A percentile compares a stretch with the other conserved stretches of the same genome.
These are phyloP conservation scores for Rhizopogon parksii DNA, from an alignment of 1,284 basidiomycete genomes.

Conservation along the genomic window DNA sequence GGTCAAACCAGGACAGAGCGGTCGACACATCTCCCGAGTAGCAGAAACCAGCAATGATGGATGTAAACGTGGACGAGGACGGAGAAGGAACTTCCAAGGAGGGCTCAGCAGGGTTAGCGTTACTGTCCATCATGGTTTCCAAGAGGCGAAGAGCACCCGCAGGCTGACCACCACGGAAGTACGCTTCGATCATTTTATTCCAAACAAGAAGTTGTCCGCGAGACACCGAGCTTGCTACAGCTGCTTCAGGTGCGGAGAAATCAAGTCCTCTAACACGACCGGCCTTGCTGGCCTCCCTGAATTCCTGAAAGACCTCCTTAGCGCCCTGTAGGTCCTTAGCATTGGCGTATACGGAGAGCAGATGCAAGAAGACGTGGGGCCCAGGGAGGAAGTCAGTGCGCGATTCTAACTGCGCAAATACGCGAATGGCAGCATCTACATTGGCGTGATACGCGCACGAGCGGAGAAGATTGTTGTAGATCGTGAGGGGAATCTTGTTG, in stretches of 20 bases:
- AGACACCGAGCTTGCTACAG: conserved; percentile 13
- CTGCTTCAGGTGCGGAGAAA: conserved; percentile 3
- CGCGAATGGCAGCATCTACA: conserved; percentile 56
- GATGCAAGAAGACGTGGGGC: conserved; percentile 44
- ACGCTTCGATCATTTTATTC: conserved; percentile 70
- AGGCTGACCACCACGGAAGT: conserved; percentile 62
- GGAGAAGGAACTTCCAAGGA: conserved; percentile 47
- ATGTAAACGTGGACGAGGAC: conserved; percentile 55
- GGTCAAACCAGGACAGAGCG: conserved; percentile 68
- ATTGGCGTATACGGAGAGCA: conserved; percentile 59
- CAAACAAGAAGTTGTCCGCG: conserved; percentile 48
- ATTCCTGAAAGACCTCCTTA: conserved; percentile 64
- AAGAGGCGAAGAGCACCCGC: conserved; percentile 64
- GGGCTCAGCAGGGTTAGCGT: conserved; percentile 26
- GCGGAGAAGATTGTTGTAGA: conserved; percentile 58
- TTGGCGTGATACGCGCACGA: conserved; percentile 57
- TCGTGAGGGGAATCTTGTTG: conserved; percentile 29
- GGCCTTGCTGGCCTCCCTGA: conserved; percentile 35
- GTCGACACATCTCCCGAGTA: conserved; percentile 52
- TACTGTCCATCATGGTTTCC: conserved; percentile 63
- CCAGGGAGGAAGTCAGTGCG: conserved; percentile 35
- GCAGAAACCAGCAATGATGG: conserved; percentile 66
- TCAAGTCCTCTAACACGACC: conserved; percentile 26
- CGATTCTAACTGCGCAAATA: conserved; percentile 64
- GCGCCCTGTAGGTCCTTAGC: conserved; percentile 53